These are phyloP conservation scores for Penicillium turbatum DNA, from an alignment of 495 filamentous ascomycete genomes.

Conservation along the genomic window DNA sequence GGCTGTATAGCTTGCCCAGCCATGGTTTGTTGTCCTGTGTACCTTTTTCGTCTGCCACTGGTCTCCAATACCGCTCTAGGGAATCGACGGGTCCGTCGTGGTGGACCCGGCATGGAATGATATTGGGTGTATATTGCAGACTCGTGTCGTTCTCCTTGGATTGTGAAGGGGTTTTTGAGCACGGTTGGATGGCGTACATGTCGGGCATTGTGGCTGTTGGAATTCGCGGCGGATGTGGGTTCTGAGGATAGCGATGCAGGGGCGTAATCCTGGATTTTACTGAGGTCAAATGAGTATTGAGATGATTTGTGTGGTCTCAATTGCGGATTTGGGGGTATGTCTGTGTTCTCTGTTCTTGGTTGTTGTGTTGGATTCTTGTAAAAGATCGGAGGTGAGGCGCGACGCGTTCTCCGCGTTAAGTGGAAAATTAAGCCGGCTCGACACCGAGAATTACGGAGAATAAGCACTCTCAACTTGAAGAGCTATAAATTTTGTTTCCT, in stretches of 20 bases:
- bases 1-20: not conserved
- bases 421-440: conserved; percentile 14
- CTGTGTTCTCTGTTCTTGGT: not conserved
- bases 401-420: conserved; percentile 39
- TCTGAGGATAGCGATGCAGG: not conserved
- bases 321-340: not conserved
- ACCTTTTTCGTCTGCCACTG: conserved; percentile 45
- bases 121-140: conserved; percentile 56
- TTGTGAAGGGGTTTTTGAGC: conserved; percentile 19
- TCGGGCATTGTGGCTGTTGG: conserved; percentile 19
- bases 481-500: no score
- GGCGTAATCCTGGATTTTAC: not conserved
- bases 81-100: conserved; percentile 69
- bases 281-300: not conserved
- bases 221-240: not conserved
- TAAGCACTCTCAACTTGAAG: no score
- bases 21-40: not conserved
- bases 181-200: conserved; percentile 41
- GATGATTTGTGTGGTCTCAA: not conserved
- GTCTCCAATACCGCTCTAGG: conserved; percentile 67
- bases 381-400: conserved; percentile 22
- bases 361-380: not conserved
- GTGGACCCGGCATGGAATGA: conserved; percentile 81
- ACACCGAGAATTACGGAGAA: not conserved
- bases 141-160: conserved; percentile 12